A percentile compares a stretch with the other conserved stretches of the same genome.
These are phyloP conservation scores for Geosmithia morbida DNA, from an alignment of 2,329 filamentous ascomycete species.

Conservation along the genomic window DNA sequence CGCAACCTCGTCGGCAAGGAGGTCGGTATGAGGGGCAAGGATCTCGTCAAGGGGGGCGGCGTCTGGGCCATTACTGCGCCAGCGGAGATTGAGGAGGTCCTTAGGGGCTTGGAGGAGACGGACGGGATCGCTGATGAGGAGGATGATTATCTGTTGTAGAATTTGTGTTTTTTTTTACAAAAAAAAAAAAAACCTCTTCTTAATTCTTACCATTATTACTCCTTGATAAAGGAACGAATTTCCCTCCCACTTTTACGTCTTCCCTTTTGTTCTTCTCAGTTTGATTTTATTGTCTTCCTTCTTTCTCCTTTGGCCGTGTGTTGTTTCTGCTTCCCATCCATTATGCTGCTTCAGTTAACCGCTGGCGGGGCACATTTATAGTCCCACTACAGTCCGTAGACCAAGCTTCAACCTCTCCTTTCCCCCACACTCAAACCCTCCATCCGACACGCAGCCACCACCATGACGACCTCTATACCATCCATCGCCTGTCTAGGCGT, in stretches of 20 bases:
- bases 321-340: not conserved
- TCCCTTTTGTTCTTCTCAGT: too few relatives aligned
- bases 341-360: not conserved
- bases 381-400: not conserved
- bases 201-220: too few relatives aligned
- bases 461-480: conserved; percentile 50
- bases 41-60: conserved; percentile 72
- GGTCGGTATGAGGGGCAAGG: conserved; percentile 70
- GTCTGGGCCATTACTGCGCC: conserved; percentile 87
- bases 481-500: conserved; percentile 88
- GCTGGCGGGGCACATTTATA: not conserved
- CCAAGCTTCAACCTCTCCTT: not conserved
- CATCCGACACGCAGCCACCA: not conserved
- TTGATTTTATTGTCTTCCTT: not conserved
- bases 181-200: too few relatives aligned
- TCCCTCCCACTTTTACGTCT: too few relatives aligned
- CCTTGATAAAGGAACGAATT: too few relatives aligned
- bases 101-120: conserved; percentile 52
- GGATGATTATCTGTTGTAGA: not conserved
- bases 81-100: conserved; percentile 54
- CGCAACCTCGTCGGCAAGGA: conserved; percentile 90
- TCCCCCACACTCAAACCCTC: not conserved
- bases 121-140: conserved; percentile 36
- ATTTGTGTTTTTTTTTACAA: too few relatives aligned
- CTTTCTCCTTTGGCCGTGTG: not conserved